Percentiles rank a stretch among this genome's conserved stretches.
Evolutionary conservation across 2,329 filamentous ascomycete genomes (phyloP).

Genomic region (Phaeosphaeria sp.): DNA sequence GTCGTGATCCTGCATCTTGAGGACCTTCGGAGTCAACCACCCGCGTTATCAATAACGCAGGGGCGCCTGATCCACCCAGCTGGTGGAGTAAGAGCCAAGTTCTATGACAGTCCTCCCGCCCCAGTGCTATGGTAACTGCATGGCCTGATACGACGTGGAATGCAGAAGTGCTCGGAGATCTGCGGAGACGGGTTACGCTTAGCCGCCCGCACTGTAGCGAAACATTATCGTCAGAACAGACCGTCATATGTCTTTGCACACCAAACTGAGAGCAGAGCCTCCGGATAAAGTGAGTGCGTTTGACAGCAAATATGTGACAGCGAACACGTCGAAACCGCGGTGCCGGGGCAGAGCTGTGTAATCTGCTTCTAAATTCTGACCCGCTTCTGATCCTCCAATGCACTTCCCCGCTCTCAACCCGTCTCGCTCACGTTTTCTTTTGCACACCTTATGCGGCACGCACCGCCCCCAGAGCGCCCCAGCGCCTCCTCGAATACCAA

Average conservation of each 20-base stretch:
- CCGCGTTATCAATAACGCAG: constrained; percentile 21
- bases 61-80: constrained; percentile 25
- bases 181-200: constrained; percentile 13
- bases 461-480: constrained; percentile 36
- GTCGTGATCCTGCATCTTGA: constrained; percentile 9
- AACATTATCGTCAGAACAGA: constrained; percentile 15
- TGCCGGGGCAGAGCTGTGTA: constrained; percentile 29
- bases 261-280: constrained; percentile 25
- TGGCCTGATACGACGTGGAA: constrained; percentile 21
- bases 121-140: constrained; percentile 30
- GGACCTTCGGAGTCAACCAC: constrained; percentile 26
- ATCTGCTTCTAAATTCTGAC: constrained; percentile 19
- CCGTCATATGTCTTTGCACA: constrained; percentile 16
- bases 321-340: constrained; percentile 18
- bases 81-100: constrained; percentile 33
- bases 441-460: constrained; percentile 23
- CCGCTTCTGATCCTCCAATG: constrained; percentile 13
- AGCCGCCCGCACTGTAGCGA: constrained; percentile 1
- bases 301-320: constrained; percentile 11
- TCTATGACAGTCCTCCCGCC: constrained; percentile 32
- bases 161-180: constrained; percentile 17
- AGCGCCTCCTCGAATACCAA: constrained; percentile 10
- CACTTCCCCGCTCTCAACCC: constrained; percentile 27
- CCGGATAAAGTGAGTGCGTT: constrained; percentile 20
- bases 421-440: constrained; percentile 16